Evolutionary conservation across 495 filamentous ascomycete genomes (phyloP).

Genomic region (Pseudevernia furfuracea): DNA sequence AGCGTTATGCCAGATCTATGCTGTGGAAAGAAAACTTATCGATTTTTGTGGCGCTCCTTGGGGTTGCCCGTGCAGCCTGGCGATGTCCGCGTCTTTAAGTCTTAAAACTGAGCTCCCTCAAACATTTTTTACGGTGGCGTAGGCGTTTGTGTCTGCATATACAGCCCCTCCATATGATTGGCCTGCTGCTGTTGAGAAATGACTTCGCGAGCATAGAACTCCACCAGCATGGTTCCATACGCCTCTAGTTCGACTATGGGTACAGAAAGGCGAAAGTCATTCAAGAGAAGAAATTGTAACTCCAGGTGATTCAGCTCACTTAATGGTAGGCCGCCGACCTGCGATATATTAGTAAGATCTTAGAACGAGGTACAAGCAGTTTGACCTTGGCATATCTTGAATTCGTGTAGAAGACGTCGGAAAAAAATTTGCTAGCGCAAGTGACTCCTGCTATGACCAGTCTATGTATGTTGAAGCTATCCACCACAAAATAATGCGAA

Average conservation of each 20-base stretch:
- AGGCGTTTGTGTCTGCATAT: slow-evolving; percentile 7
- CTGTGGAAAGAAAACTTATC: not conserved
- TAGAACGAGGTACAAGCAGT: not conserved
- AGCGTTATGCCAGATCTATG: slow-evolving; percentile 1
- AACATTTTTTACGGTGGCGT: not conserved
- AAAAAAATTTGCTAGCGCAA: slow-evolving; percentile 99
- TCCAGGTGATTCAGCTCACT: slow-evolving; percentile 94
- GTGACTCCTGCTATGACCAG: slow-evolving; percentile 96
- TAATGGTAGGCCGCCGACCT: slow-evolving; percentile 97
- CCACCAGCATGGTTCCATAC: slow-evolving; percentile 97
- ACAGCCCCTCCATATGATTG: slow-evolving; percentile 15
- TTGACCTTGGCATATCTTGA: slow-evolving; percentile 96
- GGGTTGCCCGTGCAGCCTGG: not conserved
- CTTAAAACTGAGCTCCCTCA: not conserved
- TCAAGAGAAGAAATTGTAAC: slow-evolving; percentile 90
- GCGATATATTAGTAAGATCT: not conserved
- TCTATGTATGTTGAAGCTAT: slow-evolving; percentile 98
- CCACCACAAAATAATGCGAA: slow-evolving; percentile 88
- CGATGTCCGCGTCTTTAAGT: not conserved
- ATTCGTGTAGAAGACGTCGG: slow-evolving; percentile 98
- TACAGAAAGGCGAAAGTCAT: slow-evolving; percentile 92
- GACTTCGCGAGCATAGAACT: slow-evolving; percentile 93
- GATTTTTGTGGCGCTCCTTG: not conserved
- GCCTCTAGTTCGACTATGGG: slow-evolving; percentile 93
- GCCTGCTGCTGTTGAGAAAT: slow-evolving; percentile 53